Evolutionary conservation across 495 filamentous ascomycete genomes (phyloP), one percentile per base, ranked within the genome.

Genomic region (Chaetomium cochliodes): DNA sequence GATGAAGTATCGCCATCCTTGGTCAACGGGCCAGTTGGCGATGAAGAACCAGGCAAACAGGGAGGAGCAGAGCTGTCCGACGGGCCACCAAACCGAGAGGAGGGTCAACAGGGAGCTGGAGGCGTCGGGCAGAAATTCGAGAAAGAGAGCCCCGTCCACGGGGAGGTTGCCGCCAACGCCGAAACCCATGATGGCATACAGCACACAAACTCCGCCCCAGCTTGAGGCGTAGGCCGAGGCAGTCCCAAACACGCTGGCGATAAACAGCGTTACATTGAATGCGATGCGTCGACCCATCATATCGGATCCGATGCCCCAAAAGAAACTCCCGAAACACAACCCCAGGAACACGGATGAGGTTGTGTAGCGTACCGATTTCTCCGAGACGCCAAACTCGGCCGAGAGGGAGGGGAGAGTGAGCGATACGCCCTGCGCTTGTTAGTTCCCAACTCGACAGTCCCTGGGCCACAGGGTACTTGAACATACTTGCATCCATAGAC

Each of bases 241-340:
- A 22, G 90, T 81, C 2, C 90, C 90, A 66, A 92, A 96, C 26
- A 91, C 80, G 16, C 82, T 84, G 5, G 89, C 88, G 55, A 93
- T 87, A 5, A 89, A 82, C 30, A 84, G 73, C 0, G 90, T 93
- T 58, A 86, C 66, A 70, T 96, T 93, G 76, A 93, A 96, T 30
- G 90, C 90, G 71, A 87, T 83, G 47, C 86, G 81, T 16, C 91
- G 85, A 25, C 91, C 90, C 67, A 84, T 76, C 52, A 90, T 75
- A 70, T 90, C 89, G 57, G 88, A 89, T 7, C 90, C 90, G 25
- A 93, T 85, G 0, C 91, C 91, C 91, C 91, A 93, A 67, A 91
- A 87, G 20, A 89, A 82, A 23, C 91, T 91, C 0, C 91, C 91
- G 13, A 89, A 65, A 20, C 90, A 82, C 4, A 93, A 78, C 0